A percentile compares a stretch with the other conserved stretches of the same genome.
Evolutionary conservation across 1,284 basidiomycete species (phyloP).

Genomic region (Austropuccinia psidii): DNA sequence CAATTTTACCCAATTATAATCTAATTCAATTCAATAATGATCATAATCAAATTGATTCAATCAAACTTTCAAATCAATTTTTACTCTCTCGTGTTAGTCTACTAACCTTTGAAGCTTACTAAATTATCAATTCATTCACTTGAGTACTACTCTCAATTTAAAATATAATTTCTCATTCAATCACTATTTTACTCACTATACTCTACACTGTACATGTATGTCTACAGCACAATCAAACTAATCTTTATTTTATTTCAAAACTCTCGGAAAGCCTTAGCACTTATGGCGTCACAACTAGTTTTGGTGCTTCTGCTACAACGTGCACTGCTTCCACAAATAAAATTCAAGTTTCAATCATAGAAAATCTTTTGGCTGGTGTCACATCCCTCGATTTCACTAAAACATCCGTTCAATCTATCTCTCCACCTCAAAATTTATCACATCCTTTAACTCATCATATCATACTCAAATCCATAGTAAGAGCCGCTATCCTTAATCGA

Average conservation of each 20-base stretch:
- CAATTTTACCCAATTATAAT: no score
- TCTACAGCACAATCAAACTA: no score
- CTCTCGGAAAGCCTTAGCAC: no score
- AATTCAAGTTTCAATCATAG: constrained; percentile 66
- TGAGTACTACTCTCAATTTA: no score
- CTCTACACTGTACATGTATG: no score
- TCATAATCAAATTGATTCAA: background rate
- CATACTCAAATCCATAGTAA: constrained; percentile 82
- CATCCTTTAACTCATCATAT: constrained; percentile 54
- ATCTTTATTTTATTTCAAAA: no score
- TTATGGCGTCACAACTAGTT: constrained; percentile 34
- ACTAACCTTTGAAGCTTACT: no score
- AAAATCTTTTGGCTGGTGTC: constrained; percentile 68
- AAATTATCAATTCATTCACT: no score
- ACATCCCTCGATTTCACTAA: constrained; percentile 52
- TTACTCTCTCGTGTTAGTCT: constrained; percentile 9
- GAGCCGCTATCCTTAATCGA: constrained; percentile 74
- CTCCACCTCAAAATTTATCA: background rate
- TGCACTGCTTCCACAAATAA: constrained; percentile 61
- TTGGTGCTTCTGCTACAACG: constrained; percentile 56
- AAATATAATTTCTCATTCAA: no score
- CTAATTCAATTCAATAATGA: background rate
- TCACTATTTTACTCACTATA: no score
- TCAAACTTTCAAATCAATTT: constrained; percentile 6
- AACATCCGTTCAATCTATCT: constrained; percentile 41